Conservation (phyloP, 495 filamentous ascomycete genomes). For the Daldinia bambusicola region DNA sequence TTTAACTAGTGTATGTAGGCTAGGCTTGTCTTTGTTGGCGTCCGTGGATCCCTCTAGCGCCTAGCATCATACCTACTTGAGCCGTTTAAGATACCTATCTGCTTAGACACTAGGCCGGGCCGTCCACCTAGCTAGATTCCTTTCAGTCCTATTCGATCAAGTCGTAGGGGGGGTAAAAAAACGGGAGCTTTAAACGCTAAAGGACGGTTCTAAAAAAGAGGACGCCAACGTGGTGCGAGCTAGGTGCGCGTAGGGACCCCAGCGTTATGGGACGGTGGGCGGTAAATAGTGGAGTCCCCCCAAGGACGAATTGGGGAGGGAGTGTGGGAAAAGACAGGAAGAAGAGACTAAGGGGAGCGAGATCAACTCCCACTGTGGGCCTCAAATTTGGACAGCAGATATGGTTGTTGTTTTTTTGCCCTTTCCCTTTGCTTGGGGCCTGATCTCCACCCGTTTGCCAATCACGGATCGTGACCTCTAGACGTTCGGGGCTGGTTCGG, state of each 20-base stretch:
- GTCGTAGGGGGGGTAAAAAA: not conserved
- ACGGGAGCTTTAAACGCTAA: constrained; percentile 2
- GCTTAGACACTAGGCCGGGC: constrained; percentile 20
- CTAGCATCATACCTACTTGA: not conserved
- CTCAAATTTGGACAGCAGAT: constrained; percentile 3
- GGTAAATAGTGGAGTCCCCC: constrained; percentile 36
- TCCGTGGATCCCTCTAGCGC: not conserved
- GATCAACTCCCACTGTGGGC: not conserved
- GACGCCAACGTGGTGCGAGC: constrained; percentile 6
- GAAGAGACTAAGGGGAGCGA: not conserved
- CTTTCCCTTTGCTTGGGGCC: constrained; percentile 10
- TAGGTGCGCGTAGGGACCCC: constrained; percentile 1
- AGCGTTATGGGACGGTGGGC: constrained; percentile 3
- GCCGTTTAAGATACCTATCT: not conserved
- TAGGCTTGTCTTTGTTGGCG: too few relatives aligned
- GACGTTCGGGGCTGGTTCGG: constrained; percentile 40
- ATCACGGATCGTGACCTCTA: constrained; percentile 39
- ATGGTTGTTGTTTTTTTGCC: too few relatives aligned
- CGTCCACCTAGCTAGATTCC: not conserved
- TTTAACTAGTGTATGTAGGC: too few relatives aligned
- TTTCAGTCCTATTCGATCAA: not conserved
- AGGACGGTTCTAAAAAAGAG: not conserved
- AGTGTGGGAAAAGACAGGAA: not conserved
- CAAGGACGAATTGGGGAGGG: too few relatives aligned
- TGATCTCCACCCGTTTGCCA: constrained; percentile 37